Conservation (phyloP, 306 rosid genomes). For the Glycine soja region DNA sequence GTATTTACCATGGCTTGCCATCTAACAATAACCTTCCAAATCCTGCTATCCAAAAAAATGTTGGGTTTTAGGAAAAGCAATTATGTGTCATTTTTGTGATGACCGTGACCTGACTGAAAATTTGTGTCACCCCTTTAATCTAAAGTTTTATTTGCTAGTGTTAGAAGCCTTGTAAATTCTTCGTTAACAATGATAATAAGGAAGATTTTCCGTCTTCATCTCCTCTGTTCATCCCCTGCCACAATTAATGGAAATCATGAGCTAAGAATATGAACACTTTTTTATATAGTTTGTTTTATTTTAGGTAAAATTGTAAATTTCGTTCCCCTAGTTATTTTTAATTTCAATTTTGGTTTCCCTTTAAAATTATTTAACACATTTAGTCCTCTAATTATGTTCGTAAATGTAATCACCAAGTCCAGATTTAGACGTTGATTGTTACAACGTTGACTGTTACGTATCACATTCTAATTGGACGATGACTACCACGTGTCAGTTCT, state of each 20-base stretch:
- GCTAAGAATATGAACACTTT: background rate
- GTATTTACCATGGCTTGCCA: constrained; percentile 26
- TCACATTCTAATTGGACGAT: too few species aligned
- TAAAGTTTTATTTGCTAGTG: constrained; percentile 34
- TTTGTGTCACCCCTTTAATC: constrained; percentile 29
- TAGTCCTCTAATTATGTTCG: too few species aligned
- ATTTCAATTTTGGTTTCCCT: too few species aligned
- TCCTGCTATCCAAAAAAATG: constrained; percentile 20
- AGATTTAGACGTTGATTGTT: too few species aligned
- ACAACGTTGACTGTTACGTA: too few species aligned
- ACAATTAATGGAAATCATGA: constrained; percentile 29
- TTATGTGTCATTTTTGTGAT: constrained; percentile 36
- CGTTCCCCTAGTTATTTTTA: too few species aligned
- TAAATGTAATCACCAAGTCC: too few species aligned
- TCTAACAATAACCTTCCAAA: constrained; percentile 37
- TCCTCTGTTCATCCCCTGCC: constrained; percentile 47
- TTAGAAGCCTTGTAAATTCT: constrained; percentile 43
- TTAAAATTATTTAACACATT: too few species aligned
- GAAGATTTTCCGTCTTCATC: constrained; percentile 47
- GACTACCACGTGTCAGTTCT: too few species aligned
- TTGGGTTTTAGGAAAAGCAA: constrained; percentile 32
- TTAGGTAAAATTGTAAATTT: too few species aligned
- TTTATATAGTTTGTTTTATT: background rate
- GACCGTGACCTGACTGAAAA: constrained; percentile 25
- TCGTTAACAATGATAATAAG: constrained; percentile 38